Base-by-base conservation (phyloP, 2,329 filamentous ascomycete species). In the Cytospora piceae region DNA sequence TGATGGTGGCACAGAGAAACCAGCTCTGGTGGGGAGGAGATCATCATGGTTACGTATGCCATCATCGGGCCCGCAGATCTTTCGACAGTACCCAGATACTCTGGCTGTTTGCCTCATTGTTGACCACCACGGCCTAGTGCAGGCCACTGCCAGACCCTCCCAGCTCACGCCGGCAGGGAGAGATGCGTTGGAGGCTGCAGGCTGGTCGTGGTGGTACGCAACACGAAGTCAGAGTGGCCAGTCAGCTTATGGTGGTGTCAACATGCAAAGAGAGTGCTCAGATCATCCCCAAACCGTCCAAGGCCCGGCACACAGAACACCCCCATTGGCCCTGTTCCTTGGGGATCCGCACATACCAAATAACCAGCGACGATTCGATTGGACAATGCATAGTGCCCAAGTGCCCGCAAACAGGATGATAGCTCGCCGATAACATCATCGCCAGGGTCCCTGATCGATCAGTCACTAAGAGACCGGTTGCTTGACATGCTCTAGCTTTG, bases 401-500 rank as follows among this genome's bases (percentile, higher is more conserved):
- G 52, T 51, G 51, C 29, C 59, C 60, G 57, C 63, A 68, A 66
- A 66, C 66, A 68, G 66, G 59, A 68, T 63, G 64, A 66, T 42
- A 60, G 56, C 56, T 58, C 39, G 53, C 31, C 37, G 54, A 66
- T 67, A 61, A 54, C 66, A 67, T 67, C 66, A 67, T 66, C 55
- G 63, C 59, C 15, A 52, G 53, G 66, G 59, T 60, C 65, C 31
- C 55, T 39, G 58, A 56, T 31, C 49, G 24, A 53, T 53, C 49
- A 59, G 55, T 27, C 51, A 49, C 34, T 52, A n/a, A n/a, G 34
- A 63, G 51, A 31, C 27, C 17, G 20, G 42, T 46, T 46, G 11
- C 42, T 46, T 15, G 42, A 46, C 42, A 15, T 46, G 20, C 46
- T 49, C n/a, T 49, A 49, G 34, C 34, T 37, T 37, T 37, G 34